phyloP scores from a whole-genome alignment of 805 yeast species.

The Candida saitoana region DNA sequence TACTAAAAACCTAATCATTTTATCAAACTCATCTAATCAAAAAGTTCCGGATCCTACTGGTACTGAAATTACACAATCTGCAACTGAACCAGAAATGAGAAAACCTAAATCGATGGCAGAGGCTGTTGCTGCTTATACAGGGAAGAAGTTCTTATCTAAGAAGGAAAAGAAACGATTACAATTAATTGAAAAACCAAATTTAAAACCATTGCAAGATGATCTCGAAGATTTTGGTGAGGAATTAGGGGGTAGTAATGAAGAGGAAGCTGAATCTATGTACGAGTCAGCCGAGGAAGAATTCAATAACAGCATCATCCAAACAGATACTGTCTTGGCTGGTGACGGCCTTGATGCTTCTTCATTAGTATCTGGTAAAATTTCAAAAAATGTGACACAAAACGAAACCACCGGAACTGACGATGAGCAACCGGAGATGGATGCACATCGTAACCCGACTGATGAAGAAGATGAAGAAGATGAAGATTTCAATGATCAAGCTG shows the following conservation, averaged over 20 bases:
- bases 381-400: neutral
- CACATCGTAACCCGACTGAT: conserved; percentile 8
- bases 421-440: conserved; percentile 1
- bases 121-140: conserved; percentile 56
- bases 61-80: neutral
- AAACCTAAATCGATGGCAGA: conserved; percentile 52
- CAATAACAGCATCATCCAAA: neutral
- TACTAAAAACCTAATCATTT: neutral
- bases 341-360: neutral
- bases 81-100: conserved; percentile 7
- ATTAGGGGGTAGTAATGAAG: conserved; percentile 11
- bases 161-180: conserved; percentile 34
- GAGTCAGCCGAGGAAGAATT: conserved; percentile 16
- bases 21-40: neutral
- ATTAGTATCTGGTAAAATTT: neutral
- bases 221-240: conserved; percentile 24
- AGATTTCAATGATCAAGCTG: conserved; percentile 5
- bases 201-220: conserved; percentile 8
- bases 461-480: conserved; percentile 17
- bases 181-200: conserved; percentile 16
- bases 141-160: conserved; percentile 49
- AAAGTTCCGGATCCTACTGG: neutral
- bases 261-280: conserved; percentile 16
- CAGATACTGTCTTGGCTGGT: neutral
- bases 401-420: neutral